These are phyloP conservation scores for Evansstolkia leycettana DNA, from an alignment of 495 filamentous ascomycete genomes.

Conservation along the genomic window DNA sequence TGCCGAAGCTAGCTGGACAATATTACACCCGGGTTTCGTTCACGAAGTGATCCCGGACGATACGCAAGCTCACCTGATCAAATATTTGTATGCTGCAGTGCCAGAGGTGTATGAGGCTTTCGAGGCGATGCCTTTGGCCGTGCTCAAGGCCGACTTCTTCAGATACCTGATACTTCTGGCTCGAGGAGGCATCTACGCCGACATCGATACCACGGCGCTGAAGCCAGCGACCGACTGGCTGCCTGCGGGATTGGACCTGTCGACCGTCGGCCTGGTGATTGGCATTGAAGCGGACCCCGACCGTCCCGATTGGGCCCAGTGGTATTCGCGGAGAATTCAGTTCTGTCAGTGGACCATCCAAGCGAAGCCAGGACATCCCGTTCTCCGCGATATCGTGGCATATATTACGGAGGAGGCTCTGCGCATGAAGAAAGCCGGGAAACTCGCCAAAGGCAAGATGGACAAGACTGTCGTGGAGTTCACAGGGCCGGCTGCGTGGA, in stretches of 20 bases:
- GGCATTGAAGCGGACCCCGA: slow-evolving; percentile 97
- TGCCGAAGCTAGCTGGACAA: slow-evolving; percentile 83
- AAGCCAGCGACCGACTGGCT: slow-evolving; percentile 80
- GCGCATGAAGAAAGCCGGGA: slow-evolving; percentile 55
- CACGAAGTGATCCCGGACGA: slow-evolving; percentile 95
- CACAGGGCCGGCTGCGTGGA: slow-evolving; percentile 92
- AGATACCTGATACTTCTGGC: slow-evolving; percentile 91
- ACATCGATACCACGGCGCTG: slow-evolving; percentile 87
- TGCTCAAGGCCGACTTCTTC: slow-evolving; percentile 97
- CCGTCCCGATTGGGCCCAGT: slow-evolving; percentile 80
- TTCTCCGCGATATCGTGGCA: slow-evolving; percentile 76
- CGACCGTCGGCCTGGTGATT: slow-evolving; percentile 70
- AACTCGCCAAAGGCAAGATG: slow-evolving; percentile 50
- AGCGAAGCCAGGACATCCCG: slow-evolving; percentile 85
- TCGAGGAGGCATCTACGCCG: slow-evolving; percentile 88
- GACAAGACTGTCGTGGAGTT: slow-evolving; percentile 86
- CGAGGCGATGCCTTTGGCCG: slow-evolving; percentile 66
- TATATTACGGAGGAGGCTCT: slow-evolving; percentile 76
- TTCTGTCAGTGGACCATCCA: slow-evolving; percentile 99
- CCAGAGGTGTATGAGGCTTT: slow-evolving; percentile 94
- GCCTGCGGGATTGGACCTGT: slow-evolving; percentile 60
- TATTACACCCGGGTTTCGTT: slow-evolving; percentile 79
- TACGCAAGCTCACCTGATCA: slow-evolving; percentile 67
- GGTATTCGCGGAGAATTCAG: slow-evolving; percentile 92
- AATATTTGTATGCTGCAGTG: slow-evolving; percentile 74